Percentiles rank a stretch among this genome's conserved stretches.
Evolutionary conservation across 495 filamentous ascomycete species (phyloP).

Genomic region (Parachaetomium inaequale): DNA sequence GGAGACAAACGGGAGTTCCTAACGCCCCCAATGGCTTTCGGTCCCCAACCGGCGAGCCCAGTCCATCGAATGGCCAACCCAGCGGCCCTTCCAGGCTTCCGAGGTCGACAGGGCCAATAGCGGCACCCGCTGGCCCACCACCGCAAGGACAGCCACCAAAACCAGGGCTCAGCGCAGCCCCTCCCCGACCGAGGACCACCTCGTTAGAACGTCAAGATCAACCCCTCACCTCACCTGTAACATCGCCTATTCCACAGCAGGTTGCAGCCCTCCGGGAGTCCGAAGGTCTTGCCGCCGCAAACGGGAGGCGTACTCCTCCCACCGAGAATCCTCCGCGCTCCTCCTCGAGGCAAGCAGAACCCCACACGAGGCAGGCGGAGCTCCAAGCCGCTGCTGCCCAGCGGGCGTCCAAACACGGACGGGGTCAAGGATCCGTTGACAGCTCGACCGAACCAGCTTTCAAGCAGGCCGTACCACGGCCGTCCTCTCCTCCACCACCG

Average conservation of each 20-base stretch:
- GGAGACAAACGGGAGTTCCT: conserved; percentile 48
- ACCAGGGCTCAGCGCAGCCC: conserved; percentile 42
- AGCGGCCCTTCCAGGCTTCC: conserved; percentile 55
- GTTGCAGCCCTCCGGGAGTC: conserved; percentile 38
- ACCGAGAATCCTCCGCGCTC: conserved; percentile 26
- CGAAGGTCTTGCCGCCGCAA: conserved; percentile 42
- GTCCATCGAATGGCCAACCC: conserved; percentile 28
- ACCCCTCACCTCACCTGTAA: conserved; percentile 38
- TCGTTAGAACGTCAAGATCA: conserved; percentile 42
- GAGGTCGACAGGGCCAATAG: conserved; percentile 66
- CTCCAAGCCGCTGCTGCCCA: conserved; percentile 33
- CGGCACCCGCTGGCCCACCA: conserved; percentile 75
- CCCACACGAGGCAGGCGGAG: conserved; percentile 26
- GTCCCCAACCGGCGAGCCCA: conserved; percentile 35
- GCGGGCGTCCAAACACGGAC: conserved; percentile 36
- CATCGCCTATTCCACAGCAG: conserved; percentile 56
- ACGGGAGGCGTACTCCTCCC: conserved; percentile 63
- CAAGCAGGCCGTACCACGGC: conserved; percentile 41
- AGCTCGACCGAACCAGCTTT: conserved; percentile 46
- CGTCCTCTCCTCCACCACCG: conserved; percentile 52
- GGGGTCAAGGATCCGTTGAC: conserved; percentile 50
- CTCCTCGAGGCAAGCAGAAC: conserved; percentile 32
- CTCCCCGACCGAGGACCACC: conserved; percentile 35
- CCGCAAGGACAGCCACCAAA: conserved; percentile 82
- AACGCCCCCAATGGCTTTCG: conserved; percentile 35